Evolutionary conservation across 2,329 filamentous ascomycete species (phyloP).

Genomic region (Dothidotthia symphoricarpi): DNA sequence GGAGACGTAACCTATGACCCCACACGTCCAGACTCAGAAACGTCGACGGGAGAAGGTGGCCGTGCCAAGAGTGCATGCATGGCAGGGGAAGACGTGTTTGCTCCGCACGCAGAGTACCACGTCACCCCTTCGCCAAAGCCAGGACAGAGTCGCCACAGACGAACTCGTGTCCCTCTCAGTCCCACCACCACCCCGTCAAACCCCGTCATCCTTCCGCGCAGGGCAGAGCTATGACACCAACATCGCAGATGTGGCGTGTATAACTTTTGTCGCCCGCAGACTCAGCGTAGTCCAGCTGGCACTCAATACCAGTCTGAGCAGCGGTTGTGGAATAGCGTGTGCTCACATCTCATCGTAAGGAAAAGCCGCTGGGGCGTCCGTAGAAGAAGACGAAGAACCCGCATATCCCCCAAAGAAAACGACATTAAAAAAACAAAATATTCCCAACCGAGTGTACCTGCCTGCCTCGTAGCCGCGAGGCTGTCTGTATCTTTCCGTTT

Average conservation of each 20-base stretch:
- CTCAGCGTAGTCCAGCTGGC: conserved; percentile 39
- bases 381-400: too few species aligned
- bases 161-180: conserved; percentile 32
- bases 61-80: too few species aligned
- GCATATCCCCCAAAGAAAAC: too few species aligned
- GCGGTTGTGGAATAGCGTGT: conserved; percentile 3
- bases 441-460: conserved; percentile 37
- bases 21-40: conserved; percentile 42
- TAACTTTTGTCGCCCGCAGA: conserved; percentile 41
- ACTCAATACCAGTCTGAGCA: conserved; percentile 42
- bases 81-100: conserved; percentile 28
- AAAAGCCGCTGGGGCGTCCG: too few species aligned
- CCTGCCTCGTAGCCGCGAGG: conserved; percentile 48
- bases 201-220: conserved; percentile 20
- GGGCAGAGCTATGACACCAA: conserved; percentile 36
- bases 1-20: conserved; percentile 59
- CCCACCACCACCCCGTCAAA: too few species aligned
- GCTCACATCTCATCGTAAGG: too few species aligned
- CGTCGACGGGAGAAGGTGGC: too few species aligned
- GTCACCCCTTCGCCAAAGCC: conserved; percentile 14
- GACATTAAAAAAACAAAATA: conserved; percentile 44
- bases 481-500: conserved; percentile 39
- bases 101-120: conserved; percentile 43
- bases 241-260: conserved; percentile 41
- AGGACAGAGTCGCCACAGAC: conserved; percentile 32